A percentile compares a stretch with the other conserved stretches of the same genome.
These are phyloP conservation scores for Alloteropsis angusta DNA, from an alignment of 202 grass and related monocot genomes.

Conservation along the genomic window DNA sequence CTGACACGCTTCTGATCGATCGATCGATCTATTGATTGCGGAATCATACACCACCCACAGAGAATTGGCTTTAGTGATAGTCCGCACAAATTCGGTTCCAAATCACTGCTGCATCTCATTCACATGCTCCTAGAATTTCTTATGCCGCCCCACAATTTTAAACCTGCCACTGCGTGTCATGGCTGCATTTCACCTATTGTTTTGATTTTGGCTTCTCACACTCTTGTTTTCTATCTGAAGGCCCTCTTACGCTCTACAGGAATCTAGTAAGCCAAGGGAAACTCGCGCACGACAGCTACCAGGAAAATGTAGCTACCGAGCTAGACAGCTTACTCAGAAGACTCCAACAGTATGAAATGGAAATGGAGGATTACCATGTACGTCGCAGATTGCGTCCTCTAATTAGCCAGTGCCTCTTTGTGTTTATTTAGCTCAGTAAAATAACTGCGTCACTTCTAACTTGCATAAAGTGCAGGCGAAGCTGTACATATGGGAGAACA, in stretches of 20 bases:
- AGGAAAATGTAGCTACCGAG: constrained; percentile 73
- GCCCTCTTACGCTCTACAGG: constrained; percentile 69
- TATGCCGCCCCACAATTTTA: no score
- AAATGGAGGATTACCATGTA: constrained; percentile 99
- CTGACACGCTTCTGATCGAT: neutral
- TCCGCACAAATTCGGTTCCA: neutral
- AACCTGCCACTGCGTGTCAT: neutral
- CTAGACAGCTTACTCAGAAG: constrained; percentile 51
- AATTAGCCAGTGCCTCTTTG: neutral
- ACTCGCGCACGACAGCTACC: constrained; percentile 59
- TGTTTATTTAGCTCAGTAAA: neutral
- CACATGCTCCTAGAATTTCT: neutral
- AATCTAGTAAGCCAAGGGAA: constrained; percentile 64
- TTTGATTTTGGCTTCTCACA: neutral
- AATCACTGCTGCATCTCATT: neutral
- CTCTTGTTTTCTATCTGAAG: constrained; percentile 44
- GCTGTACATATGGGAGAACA: constrained; percentile 60
- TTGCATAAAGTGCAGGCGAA: constrained; percentile 42
- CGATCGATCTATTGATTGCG: neutral
- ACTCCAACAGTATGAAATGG: constrained; percentile 65
- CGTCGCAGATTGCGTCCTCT: neutral
- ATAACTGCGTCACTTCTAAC: neutral
- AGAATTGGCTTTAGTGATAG: neutral
- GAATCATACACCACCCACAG: neutral
- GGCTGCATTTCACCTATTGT: neutral